These are phyloP conservation scores for Trichoderma asperelloides DNA, from an alignment of 495 filamentous ascomycete genomes.

Conservation along the genomic window DNA sequence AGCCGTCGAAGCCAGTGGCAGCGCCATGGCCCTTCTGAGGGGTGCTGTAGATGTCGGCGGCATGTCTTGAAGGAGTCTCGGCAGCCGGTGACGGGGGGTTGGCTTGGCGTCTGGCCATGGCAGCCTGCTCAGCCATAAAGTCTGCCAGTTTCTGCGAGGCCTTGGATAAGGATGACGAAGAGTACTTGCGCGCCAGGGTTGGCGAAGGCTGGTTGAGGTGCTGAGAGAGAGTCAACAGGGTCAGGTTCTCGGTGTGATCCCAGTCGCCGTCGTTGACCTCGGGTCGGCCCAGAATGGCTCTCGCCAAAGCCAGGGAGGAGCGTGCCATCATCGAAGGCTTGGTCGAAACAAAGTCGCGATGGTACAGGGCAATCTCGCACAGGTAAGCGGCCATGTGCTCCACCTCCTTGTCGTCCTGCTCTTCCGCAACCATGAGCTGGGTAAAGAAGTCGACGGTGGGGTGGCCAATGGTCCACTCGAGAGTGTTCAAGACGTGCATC, in stretches of 20 bases:
- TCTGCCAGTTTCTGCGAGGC: conserved; percentile 75
- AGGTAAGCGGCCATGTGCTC: conserved; percentile 94
- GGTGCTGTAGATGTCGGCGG: conserved; percentile 60
- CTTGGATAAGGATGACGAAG: conserved; percentile 66
- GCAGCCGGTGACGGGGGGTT: conserved; percentile 61
- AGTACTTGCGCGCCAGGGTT: conserved; percentile 82
- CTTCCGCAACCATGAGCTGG: conserved; percentile 57
- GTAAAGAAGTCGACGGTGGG: conserved; percentile 92
- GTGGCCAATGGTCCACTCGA: conserved; percentile 92
- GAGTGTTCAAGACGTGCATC: conserved; percentile 97
- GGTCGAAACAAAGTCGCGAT: conserved; percentile 89
- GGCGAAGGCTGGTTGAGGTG: conserved; percentile 79
- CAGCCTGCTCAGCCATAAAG: conserved; percentile 78
- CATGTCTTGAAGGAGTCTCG: conserved; percentile 41
- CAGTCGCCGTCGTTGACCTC: conserved; percentile 68
- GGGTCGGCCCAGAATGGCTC: conserved; percentile 74
- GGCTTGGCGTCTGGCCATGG: conserved; percentile 50
- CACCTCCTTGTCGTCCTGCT: conserved; percentile 73
- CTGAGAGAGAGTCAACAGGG: conserved; percentile 75
- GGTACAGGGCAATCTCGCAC: conserved; percentile 87
- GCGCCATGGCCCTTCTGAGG: conserved; percentile 72
- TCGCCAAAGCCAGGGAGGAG: conserved; percentile 73
- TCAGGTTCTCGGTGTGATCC: conserved; percentile 72
- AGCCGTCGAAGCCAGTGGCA: conserved; percentile 61
- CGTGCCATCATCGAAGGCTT: conserved; percentile 84